Percentiles rank a stretch among this genome's conserved stretches.
Conservation (phyloP, 257 asterid genomes). For the Solanum piurae region DNA sequence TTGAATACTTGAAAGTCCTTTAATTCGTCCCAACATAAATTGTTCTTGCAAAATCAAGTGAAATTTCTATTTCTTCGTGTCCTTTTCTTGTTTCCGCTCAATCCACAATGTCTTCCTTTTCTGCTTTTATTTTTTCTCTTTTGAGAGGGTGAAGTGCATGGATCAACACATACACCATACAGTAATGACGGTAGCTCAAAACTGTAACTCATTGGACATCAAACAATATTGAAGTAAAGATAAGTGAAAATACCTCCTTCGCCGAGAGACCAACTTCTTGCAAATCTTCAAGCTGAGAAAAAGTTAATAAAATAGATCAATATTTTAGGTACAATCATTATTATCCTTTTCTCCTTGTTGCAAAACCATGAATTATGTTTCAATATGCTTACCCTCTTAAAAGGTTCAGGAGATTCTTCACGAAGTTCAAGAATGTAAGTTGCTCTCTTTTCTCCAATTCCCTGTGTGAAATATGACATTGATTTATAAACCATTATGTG, state of each 20-base stretch:
- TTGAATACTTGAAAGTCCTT: not conserved
- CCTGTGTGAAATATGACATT: slow-evolving; percentile 27
- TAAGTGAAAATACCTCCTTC: slow-evolving; percentile 48
- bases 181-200: not conserved
- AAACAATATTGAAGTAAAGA: not conserved
- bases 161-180: not conserved
- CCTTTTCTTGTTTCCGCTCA: not conserved
- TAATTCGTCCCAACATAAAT: not conserved
- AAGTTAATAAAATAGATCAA: not conserved
- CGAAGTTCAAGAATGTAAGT: slow-evolving; percentile 62
- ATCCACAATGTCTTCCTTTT: not conserved
- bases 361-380: not conserved
- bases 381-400: slow-evolving; percentile 45
- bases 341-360: not conserved
- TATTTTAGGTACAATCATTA: not conserved
- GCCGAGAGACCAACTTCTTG: slow-evolving; percentile 67
- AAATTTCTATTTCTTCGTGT: not conserved
- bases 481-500: not conserved
- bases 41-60: not conserved
- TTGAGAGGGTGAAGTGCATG: not conserved
- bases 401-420: slow-evolving; percentile 67
- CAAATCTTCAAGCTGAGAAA: slow-evolving; percentile 69
- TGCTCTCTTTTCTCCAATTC: slow-evolving; percentile 88
- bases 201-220: not conserved
- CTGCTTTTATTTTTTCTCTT: not conserved